Evolutionary conservation across 768 basidiomycete species (phyloP).

Genomic region (Tremella fuciformis): DNA sequence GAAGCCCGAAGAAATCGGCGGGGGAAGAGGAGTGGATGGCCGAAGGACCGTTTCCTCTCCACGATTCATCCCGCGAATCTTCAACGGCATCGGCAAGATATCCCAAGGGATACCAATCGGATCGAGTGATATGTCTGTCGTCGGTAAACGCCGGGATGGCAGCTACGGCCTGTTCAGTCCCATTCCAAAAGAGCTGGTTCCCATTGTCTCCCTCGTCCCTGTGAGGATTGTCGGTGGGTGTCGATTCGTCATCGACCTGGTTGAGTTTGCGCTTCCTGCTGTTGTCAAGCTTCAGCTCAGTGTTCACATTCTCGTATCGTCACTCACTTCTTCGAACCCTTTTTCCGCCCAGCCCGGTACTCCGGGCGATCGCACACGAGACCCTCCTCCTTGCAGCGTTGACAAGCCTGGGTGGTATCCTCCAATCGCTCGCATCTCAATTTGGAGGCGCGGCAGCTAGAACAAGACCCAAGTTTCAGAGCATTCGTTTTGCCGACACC

Average conservation of each 20-base stretch:
- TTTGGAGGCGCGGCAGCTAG: conserved; percentile 1
- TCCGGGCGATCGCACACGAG: background rate
- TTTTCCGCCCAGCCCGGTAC: conserved; percentile 2
- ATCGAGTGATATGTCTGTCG: background rate
- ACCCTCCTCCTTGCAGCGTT: background rate
- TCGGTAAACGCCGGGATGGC: background rate
- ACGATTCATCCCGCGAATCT: background rate
- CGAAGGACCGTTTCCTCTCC: background rate
- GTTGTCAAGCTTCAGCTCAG: background rate
- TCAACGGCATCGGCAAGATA: conserved; percentile 1
- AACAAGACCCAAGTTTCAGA: background rate
- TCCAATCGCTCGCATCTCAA: background rate
- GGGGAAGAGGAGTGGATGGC: background rate
- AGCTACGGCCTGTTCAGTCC: background rate
- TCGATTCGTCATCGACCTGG: background rate
- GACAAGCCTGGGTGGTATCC: background rate
- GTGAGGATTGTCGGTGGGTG: background rate
- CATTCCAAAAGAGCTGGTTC: background rate
- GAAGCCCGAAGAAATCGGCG: background rate
- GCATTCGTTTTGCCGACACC: too few relatives aligned
- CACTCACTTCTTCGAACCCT: background rate
- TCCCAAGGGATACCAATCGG: background rate
- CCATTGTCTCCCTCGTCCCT: background rate
- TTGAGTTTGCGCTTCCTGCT: background rate
- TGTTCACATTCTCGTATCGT: background rate